Conservation (phyloP, 768 basidiomycete species). For the Daedaleopsis nitida region DNA sequence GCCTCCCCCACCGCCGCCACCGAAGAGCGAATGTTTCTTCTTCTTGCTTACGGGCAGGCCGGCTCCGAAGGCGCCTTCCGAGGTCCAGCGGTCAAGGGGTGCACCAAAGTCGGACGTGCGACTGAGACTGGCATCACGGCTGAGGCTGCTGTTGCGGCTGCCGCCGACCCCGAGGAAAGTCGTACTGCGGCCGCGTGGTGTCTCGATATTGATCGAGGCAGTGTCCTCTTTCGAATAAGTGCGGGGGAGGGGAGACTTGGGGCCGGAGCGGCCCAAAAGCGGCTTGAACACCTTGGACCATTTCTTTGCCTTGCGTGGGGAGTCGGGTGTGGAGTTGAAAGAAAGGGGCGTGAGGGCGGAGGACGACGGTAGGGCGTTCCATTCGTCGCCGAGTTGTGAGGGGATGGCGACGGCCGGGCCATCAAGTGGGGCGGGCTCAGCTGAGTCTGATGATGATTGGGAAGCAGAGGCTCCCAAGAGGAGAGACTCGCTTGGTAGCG, state of each 20-base stretch:
- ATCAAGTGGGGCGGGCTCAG: background rate
- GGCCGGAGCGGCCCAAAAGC: conserved; percentile 22
- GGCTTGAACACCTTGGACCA: conserved; percentile 39
- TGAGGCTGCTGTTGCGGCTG: conserved; percentile 19
- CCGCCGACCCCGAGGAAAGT: conserved; percentile 8
- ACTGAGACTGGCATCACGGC: conserved; percentile 18
- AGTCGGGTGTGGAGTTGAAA: conserved; percentile 16
- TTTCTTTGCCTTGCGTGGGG: conserved; percentile 17
- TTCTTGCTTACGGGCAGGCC: conserved; percentile 18
- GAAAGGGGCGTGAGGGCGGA: conserved; percentile 16
- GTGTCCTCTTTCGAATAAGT: conserved; percentile 8
- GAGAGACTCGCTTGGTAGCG: conserved; percentile 1
- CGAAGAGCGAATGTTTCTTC: conserved; percentile 15
- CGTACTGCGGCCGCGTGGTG: conserved; percentile 27
- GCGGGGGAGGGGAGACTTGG: conserved; percentile 20
- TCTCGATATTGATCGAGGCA: conserved; percentile 9
- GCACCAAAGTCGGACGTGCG: conserved; percentile 23
- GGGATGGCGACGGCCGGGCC: conserved; percentile 12
- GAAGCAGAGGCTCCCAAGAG: conserved; percentile 8
- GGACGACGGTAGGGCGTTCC: conserved; percentile 20
- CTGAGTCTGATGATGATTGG: conserved; percentile 13
- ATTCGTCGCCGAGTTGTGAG: conserved; percentile 20
- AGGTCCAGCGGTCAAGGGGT: conserved; percentile 25
- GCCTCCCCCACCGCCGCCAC: conserved; percentile 3
- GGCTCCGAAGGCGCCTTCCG: conserved; percentile 18